Evolutionary conservation across 495 filamentous ascomycete species (phyloP).

Genomic region (Pyrenopolyporus hunteri): DNA sequence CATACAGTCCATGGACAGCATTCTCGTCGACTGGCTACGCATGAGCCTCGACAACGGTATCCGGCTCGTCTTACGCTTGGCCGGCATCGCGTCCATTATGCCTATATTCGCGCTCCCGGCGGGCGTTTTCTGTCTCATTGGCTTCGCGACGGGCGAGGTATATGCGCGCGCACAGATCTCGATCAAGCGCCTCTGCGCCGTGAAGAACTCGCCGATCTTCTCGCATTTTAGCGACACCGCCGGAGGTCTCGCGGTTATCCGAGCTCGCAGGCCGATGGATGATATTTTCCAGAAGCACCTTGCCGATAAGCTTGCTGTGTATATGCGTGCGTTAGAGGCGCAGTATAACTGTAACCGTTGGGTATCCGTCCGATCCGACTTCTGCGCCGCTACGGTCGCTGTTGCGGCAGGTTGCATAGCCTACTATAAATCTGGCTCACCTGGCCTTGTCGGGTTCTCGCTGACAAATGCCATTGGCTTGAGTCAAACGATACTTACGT

Average conservation of each 20-base stretch:
- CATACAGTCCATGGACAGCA: slow-evolving; percentile 82
- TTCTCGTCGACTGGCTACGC: slow-evolving; percentile 58
- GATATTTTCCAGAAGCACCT: slow-evolving; percentile 77
- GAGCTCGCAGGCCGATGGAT: slow-evolving; percentile 76
- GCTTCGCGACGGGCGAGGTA: slow-evolving; percentile 72
- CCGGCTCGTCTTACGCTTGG: slow-evolving; percentile 42
- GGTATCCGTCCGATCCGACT: slow-evolving; percentile 33
- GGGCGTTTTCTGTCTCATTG: slow-evolving; percentile 66
- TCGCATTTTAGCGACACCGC: slow-evolving; percentile 81
- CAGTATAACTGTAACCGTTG: slow-evolving; percentile 71
- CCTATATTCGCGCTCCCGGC: slow-evolving; percentile 56
- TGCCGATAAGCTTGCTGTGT: slow-evolving; percentile 64
- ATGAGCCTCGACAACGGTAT: slow-evolving; percentile 66
- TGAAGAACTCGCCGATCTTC: slow-evolving; percentile 77
- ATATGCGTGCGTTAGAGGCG: slow-evolving; percentile 19
- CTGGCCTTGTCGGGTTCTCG: slow-evolving; percentile 25
- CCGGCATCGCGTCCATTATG: slow-evolving; percentile 75
- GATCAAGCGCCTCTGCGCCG: slow-evolving; percentile 56
- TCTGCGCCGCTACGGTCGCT: slow-evolving; percentile 22
- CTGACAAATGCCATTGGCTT: slow-evolving; percentile 25
- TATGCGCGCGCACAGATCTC: slow-evolving; percentile 80
- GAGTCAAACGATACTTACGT: slow-evolving; percentile 22
- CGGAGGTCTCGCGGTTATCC: slow-evolving; percentile 80
- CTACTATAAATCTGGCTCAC: slow-evolving; percentile 2
- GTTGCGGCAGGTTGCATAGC: slow-evolving; percentile 11